Base-by-base conservation (phyloP, 345 rosid species). In the Microcos paniculata region DNA sequence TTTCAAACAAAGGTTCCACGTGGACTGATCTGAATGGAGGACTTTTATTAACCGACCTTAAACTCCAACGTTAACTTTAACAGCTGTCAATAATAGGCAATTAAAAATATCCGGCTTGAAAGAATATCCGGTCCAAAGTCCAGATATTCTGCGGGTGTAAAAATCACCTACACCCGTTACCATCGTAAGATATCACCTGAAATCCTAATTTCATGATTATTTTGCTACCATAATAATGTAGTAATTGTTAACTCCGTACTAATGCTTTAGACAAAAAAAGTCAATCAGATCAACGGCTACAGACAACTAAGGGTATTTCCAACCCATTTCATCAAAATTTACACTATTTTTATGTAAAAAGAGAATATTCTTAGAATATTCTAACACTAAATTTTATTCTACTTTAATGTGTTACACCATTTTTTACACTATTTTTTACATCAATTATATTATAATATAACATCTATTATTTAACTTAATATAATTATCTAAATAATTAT, bases 221-320 rank as follows among this genome's bases (percentile, higher is more conserved):
- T 62, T 10, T 24, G 64, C n/a, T 11, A 0, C 24, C 24, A 55
- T 23, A 8, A 18, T 18, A 55, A 43, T 13, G 30, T 30, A 15
- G 9, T 21, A 58, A 12, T n/a, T n/a, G n/a, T n/a, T n/a, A n/a
- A n/a, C n/a, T n/a, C n/a, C n/a, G n/a, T n/a, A n/a, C n/a, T n/a
- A n/a, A n/a, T n/a, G n/a, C n/a, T n/a, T n/a, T n/a, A n/a, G n/a
- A n/a, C n/a, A 24, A 0, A 42, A 24, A 24, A 38, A 4, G 53
- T 40, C 66, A 19, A 59, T 42, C n/a, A 45, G 18, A 75, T 64
- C 63, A 51, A 75, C 78, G 78, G 78, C 62, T 26, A 38, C 71
- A 46, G 49, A 63, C 16, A 59, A 48, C n/a, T 2, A 31, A 28
- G 8, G 4, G n/a, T n/a, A n/a, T n/a, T n/a, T n/a, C n/a, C n/a